These are phyloP conservation scores for Fusarium humuli DNA, from an alignment of 2,329 filamentous ascomycete species.

Conservation along the genomic window DNA sequence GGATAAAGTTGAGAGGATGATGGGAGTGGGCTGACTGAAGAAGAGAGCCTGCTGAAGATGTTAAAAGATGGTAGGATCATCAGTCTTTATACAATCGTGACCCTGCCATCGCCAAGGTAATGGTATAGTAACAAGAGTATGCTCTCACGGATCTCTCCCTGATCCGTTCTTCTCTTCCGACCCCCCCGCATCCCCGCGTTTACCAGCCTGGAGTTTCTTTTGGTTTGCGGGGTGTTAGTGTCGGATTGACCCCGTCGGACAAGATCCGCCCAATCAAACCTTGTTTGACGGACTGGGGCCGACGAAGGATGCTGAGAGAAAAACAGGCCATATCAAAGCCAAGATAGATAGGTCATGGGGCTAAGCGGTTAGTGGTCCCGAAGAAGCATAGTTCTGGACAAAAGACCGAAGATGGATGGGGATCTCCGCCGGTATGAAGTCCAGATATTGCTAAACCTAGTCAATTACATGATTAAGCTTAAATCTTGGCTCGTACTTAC, in stretches of 20 bases:
- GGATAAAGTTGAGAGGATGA: accelerated
- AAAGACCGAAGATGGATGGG: conserved; percentile 16
- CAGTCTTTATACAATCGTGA: neutral
- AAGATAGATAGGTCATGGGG: neutral
- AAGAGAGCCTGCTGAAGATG: neutral
- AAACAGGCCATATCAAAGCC: neutral
- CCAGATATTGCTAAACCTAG: neutral
- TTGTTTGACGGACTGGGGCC: conserved; percentile 5
- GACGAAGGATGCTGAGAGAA: neutral
- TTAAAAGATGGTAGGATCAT: neutral
- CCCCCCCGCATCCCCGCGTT: conserved; percentile 31
- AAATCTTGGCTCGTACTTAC: neutral
- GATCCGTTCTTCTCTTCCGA: neutral
- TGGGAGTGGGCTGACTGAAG: neutral
- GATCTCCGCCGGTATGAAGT: conserved; percentile 5
- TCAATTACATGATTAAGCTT: neutral
- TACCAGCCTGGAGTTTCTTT: neutral
- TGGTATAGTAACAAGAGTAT: neutral
- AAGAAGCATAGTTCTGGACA: neutral
- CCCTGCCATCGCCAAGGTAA: neutral
- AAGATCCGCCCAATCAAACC: neutral
- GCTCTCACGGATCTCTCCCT: neutral
- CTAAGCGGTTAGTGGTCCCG: neutral
- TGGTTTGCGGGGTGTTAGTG: neutral
- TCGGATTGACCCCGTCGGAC: conserved; percentile 14